Evolutionary conservation across 2,329 filamentous ascomycete genomes (phyloP).

Genomic region (Plenodomus tracheiphilus): DNA sequence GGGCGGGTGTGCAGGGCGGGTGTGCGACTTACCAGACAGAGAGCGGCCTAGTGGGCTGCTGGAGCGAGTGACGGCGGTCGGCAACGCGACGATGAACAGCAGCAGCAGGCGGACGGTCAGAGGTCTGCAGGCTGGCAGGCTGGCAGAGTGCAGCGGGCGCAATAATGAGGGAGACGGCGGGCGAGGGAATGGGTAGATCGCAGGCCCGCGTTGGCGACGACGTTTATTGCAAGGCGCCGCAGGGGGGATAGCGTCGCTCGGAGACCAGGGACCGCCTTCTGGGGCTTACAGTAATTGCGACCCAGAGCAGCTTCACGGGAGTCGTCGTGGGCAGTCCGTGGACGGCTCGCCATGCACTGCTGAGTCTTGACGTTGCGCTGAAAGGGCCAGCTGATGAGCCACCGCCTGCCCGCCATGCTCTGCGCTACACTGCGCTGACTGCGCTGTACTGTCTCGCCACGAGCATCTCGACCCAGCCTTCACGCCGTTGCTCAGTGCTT

Average conservation of each 20-base stretch:
- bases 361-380: not conserved
- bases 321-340: not conserved
- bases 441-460: not conserved
- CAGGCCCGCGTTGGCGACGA: not conserved
- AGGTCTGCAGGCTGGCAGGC: not conserved
- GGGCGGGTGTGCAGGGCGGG: constrained; percentile 6
- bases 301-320: not conserved
- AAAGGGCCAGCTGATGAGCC: not conserved
- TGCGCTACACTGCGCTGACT: not conserved
- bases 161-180: not conserved
- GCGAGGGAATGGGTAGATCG: not conserved
- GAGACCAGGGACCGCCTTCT: constrained; percentile 6
- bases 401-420: not conserved
- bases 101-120: not conserved
- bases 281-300: no score
- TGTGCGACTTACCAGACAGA: constrained; percentile 22
- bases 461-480: not conserved
- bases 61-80: constrained; percentile 1
- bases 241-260: constrained; percentile 10
- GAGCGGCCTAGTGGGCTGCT: constrained; percentile 1
- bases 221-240: constrained; percentile 7
- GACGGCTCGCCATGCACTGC: not conserved
- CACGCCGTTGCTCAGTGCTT: not conserved
- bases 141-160: not conserved
- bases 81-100: not conserved